Base-by-base conservation (phyloP, 1,284 basidiomycete genomes). In the Naganishia sp. region DNA sequence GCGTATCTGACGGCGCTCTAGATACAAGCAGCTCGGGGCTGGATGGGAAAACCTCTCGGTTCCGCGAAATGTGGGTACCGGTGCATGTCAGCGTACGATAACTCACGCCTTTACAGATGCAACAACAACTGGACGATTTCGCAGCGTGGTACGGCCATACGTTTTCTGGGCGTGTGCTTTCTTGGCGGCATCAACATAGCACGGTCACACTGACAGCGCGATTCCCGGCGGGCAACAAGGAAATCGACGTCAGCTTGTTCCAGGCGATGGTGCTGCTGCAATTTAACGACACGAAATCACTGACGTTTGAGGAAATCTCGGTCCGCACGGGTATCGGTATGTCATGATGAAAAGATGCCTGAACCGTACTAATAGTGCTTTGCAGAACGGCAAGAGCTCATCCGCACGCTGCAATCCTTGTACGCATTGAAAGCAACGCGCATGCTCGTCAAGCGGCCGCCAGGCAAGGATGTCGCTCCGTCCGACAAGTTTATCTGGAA, bases 171-270 rank as follows among this genome's bases (percentile, higher is more conserved):
- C 86, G 88, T 54, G 85, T 85, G 64, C 83, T 96, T 1, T 84
- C 86, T 44, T 95, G 90, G 90, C 86, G 90, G 72, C 91, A 91
- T 75, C 85, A 88, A 1, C 84, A 95, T 0, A 92, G 88, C 31
- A 90, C 88, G 3, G 88, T 87, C 54, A 87, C 85, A 3, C 75
- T 97, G 64, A 86, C 81, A 54, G 90, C 86, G 1, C 78, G 83
- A 46, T 95, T 96, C 80, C 82, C 80, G 33, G 77, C 66, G 1
- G 90, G 87, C 0, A 79, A 82, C 71, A 97, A 97, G 79, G 94
- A 98, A 78, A 83, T 99, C 46, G 87, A 88, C 10, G 88, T 99
- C 69, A 94, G 90, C 72, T 82, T 97, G 73, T 94, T 91, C 78
- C 96, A 99, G 78, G 88, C 89, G 0, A 79, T 91, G 6, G 85